Percentiles rank a stretch among this genome's conserved stretches.
phyloP scores from a whole-genome alignment of 2,329 filamentous ascomycete genomes.

The Calonectria pauciramosa region DNA sequence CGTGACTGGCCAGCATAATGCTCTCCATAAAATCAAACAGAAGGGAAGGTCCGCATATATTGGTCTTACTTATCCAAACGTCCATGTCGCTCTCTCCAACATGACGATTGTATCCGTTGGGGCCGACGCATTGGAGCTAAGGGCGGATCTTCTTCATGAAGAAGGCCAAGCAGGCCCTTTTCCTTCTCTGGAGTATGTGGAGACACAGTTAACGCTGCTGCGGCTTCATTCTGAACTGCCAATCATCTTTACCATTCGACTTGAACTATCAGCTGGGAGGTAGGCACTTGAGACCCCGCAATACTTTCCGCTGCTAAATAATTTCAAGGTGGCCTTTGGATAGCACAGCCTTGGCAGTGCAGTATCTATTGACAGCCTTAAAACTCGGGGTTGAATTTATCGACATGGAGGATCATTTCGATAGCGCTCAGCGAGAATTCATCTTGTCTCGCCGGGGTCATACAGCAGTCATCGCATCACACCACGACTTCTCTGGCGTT shows the following conservation, averaged over 20 bases:
- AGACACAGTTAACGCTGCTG: constrained; percentile 23
- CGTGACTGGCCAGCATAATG: constrained; percentile 21
- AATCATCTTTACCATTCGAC: constrained; percentile 29
- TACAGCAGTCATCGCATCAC: constrained; percentile 25
- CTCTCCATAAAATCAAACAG: constrained; percentile 16
- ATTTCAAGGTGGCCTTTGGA: constrained; percentile 19
- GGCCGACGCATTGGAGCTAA: constrained; percentile 29
- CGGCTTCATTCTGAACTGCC: constrained; percentile 27
- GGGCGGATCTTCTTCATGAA: constrained; percentile 24
- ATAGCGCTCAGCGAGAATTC: neutral
- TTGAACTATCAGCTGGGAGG: constrained; percentile 27
- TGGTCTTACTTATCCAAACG: constrained; percentile 30
- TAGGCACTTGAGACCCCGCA: neutral
- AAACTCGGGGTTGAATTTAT: constrained; percentile 30
- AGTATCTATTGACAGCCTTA: constrained; percentile 20
- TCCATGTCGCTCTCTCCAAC: constrained; percentile 29
- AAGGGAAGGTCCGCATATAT: constrained; percentile 29
- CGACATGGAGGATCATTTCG: constrained; percentile 26
- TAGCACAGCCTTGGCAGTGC: neutral
- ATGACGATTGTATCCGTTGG: constrained; percentile 34
- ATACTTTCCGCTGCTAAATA: neutral
- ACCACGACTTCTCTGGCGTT: constrained; percentile 28
- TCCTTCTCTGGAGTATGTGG: constrained; percentile 26
- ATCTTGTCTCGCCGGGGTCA: constrained; percentile 7
- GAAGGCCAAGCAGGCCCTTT: neutral